phyloP scores from a whole-genome alignment of 148 eudicot genomes.

The Nepenthes gracilis region DNA sequence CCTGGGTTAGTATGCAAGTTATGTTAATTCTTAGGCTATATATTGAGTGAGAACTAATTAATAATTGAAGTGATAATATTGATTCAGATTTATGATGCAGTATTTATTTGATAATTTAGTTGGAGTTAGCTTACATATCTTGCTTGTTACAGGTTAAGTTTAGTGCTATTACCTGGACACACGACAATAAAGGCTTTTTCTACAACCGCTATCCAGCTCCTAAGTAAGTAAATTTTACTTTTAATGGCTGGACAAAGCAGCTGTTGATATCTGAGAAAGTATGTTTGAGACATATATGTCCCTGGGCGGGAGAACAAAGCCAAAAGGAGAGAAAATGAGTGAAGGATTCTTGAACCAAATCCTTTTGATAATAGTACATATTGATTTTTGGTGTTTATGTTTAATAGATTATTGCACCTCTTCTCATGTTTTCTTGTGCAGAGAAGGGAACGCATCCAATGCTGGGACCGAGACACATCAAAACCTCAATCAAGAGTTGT shows the following conservation, averaged over 20 bases:
- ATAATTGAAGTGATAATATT: background rate
- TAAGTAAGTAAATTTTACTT: conserved; percentile 34
- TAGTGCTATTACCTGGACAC: conserved; percentile 76
- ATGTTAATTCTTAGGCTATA: background rate
- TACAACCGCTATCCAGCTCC: conserved; percentile 84
- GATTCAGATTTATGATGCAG: too few relatives aligned
- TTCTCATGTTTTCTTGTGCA: conserved; percentile 17
- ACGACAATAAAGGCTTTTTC: conserved; percentile 89
- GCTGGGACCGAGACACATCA: conserved; percentile 90
- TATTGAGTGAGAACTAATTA: background rate
- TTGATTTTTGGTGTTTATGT: too few relatives aligned
- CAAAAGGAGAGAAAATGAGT: too few relatives aligned
- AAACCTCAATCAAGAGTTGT: conserved; percentile 69
- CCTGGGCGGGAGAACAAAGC: too few relatives aligned
- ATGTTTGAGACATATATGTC: too few relatives aligned
- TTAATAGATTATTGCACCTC: background rate
- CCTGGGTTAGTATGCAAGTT: conserved; percentile 50
- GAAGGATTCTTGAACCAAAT: too few relatives aligned
- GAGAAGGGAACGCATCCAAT: conserved; percentile 64
- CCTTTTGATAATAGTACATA: too few relatives aligned
- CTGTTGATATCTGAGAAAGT: too few relatives aligned
- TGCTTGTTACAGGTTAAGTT: conserved; percentile 71
- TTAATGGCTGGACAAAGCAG: background rate
- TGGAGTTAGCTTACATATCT: background rate
- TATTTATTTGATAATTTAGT: too few relatives aligned